A percentile compares a stretch with the other conserved stretches of the same genome.
Evolutionary conservation across 768 basidiomycete genomes (phyloP).

Genomic region (Lactifluus piperatus): DNA sequence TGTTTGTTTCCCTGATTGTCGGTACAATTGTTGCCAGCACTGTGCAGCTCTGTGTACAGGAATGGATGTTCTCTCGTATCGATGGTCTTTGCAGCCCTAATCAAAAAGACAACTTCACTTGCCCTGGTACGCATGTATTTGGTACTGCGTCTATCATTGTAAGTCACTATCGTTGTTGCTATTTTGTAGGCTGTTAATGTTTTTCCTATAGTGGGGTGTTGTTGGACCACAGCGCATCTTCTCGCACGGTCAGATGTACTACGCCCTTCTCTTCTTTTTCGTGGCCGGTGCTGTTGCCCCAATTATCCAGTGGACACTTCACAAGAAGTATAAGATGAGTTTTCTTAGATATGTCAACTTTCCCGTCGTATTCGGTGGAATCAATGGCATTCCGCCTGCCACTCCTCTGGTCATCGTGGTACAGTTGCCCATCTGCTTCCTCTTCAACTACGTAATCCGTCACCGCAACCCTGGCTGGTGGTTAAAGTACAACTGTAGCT

Average conservation of each 20-base stretch:
- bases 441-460: not conserved
- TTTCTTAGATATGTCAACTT: not conserved
- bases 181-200: no score
- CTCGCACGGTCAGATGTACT: no score
- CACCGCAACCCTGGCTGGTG: conserved; percentile 21
- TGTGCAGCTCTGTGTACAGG: not conserved
- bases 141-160: not conserved
- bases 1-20: not conserved
- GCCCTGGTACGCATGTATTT: not conserved
- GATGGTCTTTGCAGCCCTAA: not conserved
- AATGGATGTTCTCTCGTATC: not conserved
- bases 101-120: not conserved
- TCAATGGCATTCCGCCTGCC: conserved; percentile 30
- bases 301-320: not conserved
- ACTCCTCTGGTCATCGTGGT: conserved; percentile 32
- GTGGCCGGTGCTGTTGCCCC: not conserved
- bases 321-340: not conserved
- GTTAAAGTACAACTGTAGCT: conserved; percentile 17
- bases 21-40: not conserved
- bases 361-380: not conserved
- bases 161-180: no score
- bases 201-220: no score
- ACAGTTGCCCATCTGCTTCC: conserved; percentile 28
- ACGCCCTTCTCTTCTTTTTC: no score
- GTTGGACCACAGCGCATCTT: no score